phyloP scores from a whole-genome alignment of 108 stramenopile genomes.

The Cyclostephanos invisitatus region DNA sequence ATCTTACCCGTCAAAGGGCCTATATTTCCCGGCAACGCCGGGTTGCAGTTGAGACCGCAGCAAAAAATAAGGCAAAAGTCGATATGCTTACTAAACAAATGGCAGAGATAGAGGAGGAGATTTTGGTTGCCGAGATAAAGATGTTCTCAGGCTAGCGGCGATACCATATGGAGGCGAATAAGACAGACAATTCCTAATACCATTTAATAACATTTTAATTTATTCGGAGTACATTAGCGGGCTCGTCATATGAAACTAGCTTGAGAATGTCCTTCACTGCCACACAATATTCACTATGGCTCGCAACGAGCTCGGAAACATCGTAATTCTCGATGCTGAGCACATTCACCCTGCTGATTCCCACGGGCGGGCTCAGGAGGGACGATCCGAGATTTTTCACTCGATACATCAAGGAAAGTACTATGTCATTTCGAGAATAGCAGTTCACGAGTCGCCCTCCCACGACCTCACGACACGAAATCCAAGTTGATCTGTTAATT shows the following conservation, averaged over 20 bases:
- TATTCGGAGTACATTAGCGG: too few species aligned
- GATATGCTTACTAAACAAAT: too few species aligned
- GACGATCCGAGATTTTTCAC: constrained; percentile 3
- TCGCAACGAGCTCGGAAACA: constrained; percentile 15
- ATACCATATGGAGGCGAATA: too few species aligned
- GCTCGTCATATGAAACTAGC: constrained; percentile 9
- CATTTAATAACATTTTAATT: too few species aligned
- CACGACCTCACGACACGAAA: constrained; percentile 43
- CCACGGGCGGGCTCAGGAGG: constrained; percentile 12
- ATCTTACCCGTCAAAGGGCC: too few species aligned
- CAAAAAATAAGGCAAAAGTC: too few species aligned
- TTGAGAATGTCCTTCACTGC: constrained; percentile 12
- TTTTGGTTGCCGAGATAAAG: too few species aligned
- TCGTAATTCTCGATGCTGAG: constrained; percentile 20
- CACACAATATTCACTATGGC: constrained; percentile 7
- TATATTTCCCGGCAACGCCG: too few species aligned
- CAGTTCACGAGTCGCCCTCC: constrained; percentile 60
- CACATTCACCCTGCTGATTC: constrained; percentile 1
- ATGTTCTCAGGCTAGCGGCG: too few species aligned
- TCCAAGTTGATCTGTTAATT: constrained; percentile 28
- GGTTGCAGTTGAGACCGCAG: too few species aligned
- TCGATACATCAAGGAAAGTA: constrained; percentile 39
- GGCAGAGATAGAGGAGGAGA: too few species aligned
- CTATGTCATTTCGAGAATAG: constrained; percentile 48
- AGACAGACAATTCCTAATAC: too few species aligned